Conservation (phyloP, 345 rosid species). For the Euphorbia lathyris region DNA sequence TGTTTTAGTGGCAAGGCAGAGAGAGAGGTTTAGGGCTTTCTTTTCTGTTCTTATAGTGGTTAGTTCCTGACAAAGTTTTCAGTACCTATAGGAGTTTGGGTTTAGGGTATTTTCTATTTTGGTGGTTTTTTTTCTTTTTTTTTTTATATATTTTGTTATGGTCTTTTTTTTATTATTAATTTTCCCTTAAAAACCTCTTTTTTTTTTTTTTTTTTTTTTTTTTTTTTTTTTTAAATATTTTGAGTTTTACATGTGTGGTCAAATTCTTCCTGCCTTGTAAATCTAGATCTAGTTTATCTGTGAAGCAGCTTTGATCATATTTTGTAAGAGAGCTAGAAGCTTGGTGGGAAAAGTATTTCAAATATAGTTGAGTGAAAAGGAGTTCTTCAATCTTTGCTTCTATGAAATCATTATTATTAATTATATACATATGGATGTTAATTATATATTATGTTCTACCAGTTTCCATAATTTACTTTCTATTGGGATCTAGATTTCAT, state of each 20-base stretch:
- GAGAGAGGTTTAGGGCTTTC: neutral
- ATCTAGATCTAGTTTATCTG: conserved; percentile 11
- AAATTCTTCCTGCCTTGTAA: conserved; percentile 21
- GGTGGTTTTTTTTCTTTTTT: conserved; percentile 15
- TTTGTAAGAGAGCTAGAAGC: conserved; percentile 21
- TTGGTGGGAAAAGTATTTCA: conserved; percentile 23
- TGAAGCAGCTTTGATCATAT: neutral
- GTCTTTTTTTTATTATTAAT: neutral
- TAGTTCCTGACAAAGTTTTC: conserved; percentile 30
- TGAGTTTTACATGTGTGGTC: conserved; percentile 10
- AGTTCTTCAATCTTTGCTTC: neutral
- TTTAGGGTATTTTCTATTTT: conserved; percentile 24
- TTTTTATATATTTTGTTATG: neutral
- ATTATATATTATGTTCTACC: too few relatives aligned
- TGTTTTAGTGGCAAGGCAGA: conserved; percentile 8
- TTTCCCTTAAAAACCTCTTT: neutral
- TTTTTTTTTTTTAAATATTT: neutral
- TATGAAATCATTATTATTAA: neutral
- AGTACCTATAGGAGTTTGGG: conserved; percentile 31
- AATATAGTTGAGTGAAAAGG: conserved; percentile 14
- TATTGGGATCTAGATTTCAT: too few relatives aligned
- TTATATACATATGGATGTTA: too few relatives aligned
- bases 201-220: neutral
- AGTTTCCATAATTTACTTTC: too few relatives aligned
- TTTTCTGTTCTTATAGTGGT: conserved; percentile 19